Conservation (phyloP, 768 basidiomycete genomes). For the Tricholomella constricta region DNA sequence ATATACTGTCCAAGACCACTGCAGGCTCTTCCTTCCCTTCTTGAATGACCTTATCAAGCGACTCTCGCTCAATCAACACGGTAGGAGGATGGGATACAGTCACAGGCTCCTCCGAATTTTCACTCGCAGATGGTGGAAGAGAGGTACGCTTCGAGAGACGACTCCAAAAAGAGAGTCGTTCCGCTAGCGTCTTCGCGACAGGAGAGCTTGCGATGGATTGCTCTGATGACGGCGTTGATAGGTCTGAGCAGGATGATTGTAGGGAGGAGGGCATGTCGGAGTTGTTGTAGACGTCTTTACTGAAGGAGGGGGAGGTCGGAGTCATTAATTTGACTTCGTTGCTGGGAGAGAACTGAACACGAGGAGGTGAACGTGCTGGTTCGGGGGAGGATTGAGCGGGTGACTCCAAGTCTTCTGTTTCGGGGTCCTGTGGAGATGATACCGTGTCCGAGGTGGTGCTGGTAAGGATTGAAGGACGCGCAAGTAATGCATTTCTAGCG, state of each 20-base stretch:
- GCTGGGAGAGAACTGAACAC: conserved; percentile 57
- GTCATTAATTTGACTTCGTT: conserved; percentile 48
- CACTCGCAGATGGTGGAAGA: conserved; percentile 8
- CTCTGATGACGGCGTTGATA: conserved; percentile 59
- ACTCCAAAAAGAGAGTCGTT: conserved; percentile 76
- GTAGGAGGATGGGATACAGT: conserved; percentile 8
- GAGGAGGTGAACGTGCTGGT: conserved; percentile 24
- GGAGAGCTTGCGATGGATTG: conserved; percentile 46
- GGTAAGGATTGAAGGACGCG: conserved; percentile 49
- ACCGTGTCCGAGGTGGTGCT: conserved; percentile 24
- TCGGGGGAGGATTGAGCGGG: conserved; percentile 18
- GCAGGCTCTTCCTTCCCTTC: conserved; percentile 48
- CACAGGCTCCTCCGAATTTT: conserved; percentile 19
- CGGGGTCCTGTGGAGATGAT: conserved; percentile 10
- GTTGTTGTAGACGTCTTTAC: conserved; percentile 19
- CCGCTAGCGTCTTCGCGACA: conserved; percentile 63
- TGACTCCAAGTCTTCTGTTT: conserved; percentile 10
- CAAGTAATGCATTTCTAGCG: conserved; percentile 45
- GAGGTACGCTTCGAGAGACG: conserved; percentile 52
- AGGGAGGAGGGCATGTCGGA: conserved; percentile 38
- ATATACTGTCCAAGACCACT: conserved; percentile 56
- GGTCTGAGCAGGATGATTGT: conserved; percentile 48
- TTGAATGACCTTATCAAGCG: conserved; percentile 47
- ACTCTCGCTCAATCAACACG: conserved; percentile 31
- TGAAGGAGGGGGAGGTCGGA: conserved; percentile 31